Conservation (phyloP, 768 basidiomycete genomes). For the Pulveroboletus sp. region DNA sequence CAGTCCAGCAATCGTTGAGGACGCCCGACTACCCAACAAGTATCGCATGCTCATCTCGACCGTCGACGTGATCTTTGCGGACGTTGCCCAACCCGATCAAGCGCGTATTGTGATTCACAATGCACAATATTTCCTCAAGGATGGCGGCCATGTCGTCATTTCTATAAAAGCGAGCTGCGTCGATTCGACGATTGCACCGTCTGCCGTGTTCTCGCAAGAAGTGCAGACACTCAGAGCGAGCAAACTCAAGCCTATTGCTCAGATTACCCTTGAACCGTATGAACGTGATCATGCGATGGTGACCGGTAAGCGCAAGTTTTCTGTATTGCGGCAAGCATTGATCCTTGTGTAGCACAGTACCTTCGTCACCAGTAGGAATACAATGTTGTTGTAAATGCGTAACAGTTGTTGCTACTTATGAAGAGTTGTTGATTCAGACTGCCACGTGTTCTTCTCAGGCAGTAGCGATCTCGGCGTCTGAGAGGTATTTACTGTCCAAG, state of each 20-base stretch:
- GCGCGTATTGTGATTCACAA: conserved; percentile 94
- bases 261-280: conserved; percentile 93
- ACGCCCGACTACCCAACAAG: conserved; percentile 93
- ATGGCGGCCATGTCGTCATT: conserved; percentile 88
- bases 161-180: conserved; percentile 99
- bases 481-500: not conserved
- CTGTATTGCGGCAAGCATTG: not conserved
- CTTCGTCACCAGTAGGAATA: conserved; percentile 40
- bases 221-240: conserved; percentile 74
- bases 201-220: conserved; percentile 86
- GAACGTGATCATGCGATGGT: conserved; percentile 93
- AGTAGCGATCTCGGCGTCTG: too few species aligned
- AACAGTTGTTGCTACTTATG: not conserved
- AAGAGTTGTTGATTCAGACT: too few species aligned
- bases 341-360: conserved; percentile 40
- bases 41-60: conserved; percentile 96
- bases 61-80: conserved; percentile 97
- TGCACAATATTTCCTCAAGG: conserved; percentile 94
- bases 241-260: conserved; percentile 92
- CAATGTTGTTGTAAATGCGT: too few species aligned
- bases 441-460: too few species aligned
- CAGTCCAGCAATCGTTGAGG: conserved; percentile 85
- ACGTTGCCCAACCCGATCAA: conserved; percentile 98
- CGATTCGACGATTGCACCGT: conserved; percentile 91
- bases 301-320: conserved; percentile 49